These are phyloP conservation scores for Lachnellula arida DNA, from an alignment of 2,329 filamentous ascomycete genomes.

Conservation along the genomic window DNA sequence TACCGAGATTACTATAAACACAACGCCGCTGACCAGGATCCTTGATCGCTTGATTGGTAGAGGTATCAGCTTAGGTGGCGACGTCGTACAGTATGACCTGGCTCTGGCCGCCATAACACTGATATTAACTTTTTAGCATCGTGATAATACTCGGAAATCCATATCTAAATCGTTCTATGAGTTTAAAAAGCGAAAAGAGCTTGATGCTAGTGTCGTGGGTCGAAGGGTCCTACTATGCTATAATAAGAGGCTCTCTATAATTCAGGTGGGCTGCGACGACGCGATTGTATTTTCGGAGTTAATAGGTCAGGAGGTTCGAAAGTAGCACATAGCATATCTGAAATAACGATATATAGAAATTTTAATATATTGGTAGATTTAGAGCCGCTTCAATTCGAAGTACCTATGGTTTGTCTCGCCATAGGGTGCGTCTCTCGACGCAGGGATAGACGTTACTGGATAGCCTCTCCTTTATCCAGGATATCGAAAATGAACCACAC, in stretches of 20 bases:
- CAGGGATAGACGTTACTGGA: not conserved
- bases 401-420: not conserved
- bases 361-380: not conserved
- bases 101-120: not conserved
- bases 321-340: not conserved
- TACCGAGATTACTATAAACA: too few species aligned
- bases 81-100: not conserved
- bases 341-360: not conserved
- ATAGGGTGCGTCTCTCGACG: not conserved
- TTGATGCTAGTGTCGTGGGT: not conserved
- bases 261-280: not conserved
- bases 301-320: not conserved
- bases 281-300: not conserved
- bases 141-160: not conserved
- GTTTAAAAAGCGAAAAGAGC: not conserved
- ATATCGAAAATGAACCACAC: too few species aligned
- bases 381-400: not conserved
- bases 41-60: conserved; percentile 4
- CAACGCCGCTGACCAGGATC: too few species aligned
- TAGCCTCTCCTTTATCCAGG: too few species aligned
- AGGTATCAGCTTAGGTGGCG: not conserved
- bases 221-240: too few species aligned
- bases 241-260: too few species aligned
- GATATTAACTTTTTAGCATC: not conserved
- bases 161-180: not conserved